A percentile compares a stretch with the other conserved stretches of the same genome.
phyloP scores from a whole-genome alignment of 306 rosid genomes.

The Luffa acutangula region DNA sequence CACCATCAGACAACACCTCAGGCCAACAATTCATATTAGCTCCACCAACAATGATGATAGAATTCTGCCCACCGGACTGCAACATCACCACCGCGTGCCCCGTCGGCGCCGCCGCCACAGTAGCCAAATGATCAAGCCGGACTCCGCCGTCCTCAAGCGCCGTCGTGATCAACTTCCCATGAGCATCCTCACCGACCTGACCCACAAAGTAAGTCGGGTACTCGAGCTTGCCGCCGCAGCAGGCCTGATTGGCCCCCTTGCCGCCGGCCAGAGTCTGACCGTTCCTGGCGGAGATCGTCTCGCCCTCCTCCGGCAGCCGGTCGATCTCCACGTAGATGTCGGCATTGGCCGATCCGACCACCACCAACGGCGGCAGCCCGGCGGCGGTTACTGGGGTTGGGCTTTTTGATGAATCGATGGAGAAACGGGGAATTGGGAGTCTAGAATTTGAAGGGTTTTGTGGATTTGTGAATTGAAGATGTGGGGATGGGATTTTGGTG shows the following conservation, averaged over 20 bases:
- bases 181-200: conserved; percentile 70
- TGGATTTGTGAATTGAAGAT: conserved; percentile 28
- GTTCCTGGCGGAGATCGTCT: conserved; percentile 53
- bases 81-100: conserved; percentile 91
- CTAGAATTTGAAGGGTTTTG: conserved; percentile 17
- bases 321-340: conserved; percentile 82
- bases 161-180: conserved; percentile 45
- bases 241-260: conserved; percentile 83
- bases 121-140: conserved; percentile 27
- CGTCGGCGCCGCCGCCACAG: conserved; percentile 36
- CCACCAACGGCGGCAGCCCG: conserved; percentile 43
- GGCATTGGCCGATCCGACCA: conserved; percentile 85
- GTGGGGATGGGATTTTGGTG: conserved; percentile 16
- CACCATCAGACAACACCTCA: conserved; percentile 20
- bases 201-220: conserved; percentile 80
- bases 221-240: conserved; percentile 53
- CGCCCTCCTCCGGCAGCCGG: conserved; percentile 54
- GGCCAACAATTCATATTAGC: conserved; percentile 79
- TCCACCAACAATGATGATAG: conserved; percentile 80
- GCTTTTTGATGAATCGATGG: conserved; percentile 22
- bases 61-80: conserved; percentile 72
- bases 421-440: conserved; percentile 22
- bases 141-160: conserved; percentile 55
- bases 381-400: conserved; percentile 15
- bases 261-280: conserved; percentile 84